Evolutionary conservation across 2,329 filamentous ascomycete genomes (phyloP), one percentile per base, ranked within the genome.

Genomic region (Aspergillus texensis): DNA sequence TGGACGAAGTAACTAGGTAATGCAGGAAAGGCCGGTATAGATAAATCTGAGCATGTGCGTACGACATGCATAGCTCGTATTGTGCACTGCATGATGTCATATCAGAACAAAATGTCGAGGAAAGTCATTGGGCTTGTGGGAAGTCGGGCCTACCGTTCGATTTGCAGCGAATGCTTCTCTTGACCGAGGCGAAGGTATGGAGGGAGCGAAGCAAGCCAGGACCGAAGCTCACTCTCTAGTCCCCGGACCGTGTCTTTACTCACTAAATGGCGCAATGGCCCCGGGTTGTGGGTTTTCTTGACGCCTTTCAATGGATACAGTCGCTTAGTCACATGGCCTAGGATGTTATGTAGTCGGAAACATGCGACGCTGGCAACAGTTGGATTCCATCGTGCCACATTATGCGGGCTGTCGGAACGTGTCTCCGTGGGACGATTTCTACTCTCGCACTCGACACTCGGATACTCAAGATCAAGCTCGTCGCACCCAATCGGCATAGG

Each of bases 21-120:
- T 66, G 64, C 11, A 66, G 28, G 4, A 66, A 66, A 3, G 64
- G 62, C 0, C 64, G 62, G 34, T 66, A 66, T 11, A 66, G 36
- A 34, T 60, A 60, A 9, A 66, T 45, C 19, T 66, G 64, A 26
- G 53, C 57, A 34, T 66, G 60, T 14, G 43, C 52, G 9, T 60
- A 66, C 3, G 46, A 30, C 60, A 64, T 62, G 21, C 57, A 62
- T 14, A 66, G 34, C 36, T 60, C 62, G 19, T 62, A 62, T 6
- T 59, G 52, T 12, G 64, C 60, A 39, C 64, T 66, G 19, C 21
- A 54, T n/a, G 0, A 24, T 19, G 34, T 36, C 52, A 36, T 34
- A 12, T 16, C 9, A 36, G n/a, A 12, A 12, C 11, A 36, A 55
- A 8, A 26, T 3, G 12, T 6, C 10, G 14, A 4, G 3, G 2